Conservation (phyloP, 1,284 basidiomycete species). For the Termitomyces sp. region DNA sequence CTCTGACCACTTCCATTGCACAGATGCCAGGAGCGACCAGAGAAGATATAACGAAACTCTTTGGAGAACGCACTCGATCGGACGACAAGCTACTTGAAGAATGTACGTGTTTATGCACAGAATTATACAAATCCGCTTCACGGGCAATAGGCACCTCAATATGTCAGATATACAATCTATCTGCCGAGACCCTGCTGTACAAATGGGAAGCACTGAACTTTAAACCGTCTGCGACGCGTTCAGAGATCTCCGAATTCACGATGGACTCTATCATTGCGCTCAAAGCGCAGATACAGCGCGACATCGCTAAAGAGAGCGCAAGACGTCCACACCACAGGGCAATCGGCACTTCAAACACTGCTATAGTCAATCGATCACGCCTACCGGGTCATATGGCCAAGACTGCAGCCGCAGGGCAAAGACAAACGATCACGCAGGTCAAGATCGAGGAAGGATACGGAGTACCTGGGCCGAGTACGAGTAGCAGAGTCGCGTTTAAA, state of each 20-base stretch:
- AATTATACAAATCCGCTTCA: neutral
- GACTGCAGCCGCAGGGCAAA: slow-evolving; percentile 17
- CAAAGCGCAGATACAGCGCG: slow-evolving; percentile 49
- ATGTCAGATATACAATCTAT: slow-evolving; percentile 60
- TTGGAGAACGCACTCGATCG: slow-evolving; percentile 31
- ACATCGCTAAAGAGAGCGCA: slow-evolving; percentile 39
- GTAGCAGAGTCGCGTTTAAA: slow-evolving; percentile 42
- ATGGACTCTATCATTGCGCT: slow-evolving; percentile 48
- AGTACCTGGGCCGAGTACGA: slow-evolving; percentile 23
- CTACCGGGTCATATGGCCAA: slow-evolving; percentile 26
- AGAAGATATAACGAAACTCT: slow-evolving; percentile 26
- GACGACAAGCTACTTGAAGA: slow-evolving; percentile 41
- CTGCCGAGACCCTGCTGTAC: slow-evolving; percentile 55
- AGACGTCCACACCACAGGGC: slow-evolving; percentile 31
- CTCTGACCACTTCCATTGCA: neutral
- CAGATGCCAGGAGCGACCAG: slow-evolving; percentile 17
- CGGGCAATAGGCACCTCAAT: slow-evolving; percentile 49
- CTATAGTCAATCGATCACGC: slow-evolving; percentile 31
- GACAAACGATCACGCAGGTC: slow-evolving; percentile 20
- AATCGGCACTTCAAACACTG: slow-evolving; percentile 24
- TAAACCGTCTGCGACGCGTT: slow-evolving; percentile 28
- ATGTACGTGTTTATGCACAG: slow-evolving; percentile 35
- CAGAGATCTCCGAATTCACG: slow-evolving; percentile 42
- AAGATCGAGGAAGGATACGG: slow-evolving; percentile 33
- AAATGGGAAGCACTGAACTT: slow-evolving; percentile 67